Percentiles rank a stretch among this genome's conserved stretches.
Conservation (phyloP, 805 yeast genomes). For the Blastobotrys peoriensis region DNA sequence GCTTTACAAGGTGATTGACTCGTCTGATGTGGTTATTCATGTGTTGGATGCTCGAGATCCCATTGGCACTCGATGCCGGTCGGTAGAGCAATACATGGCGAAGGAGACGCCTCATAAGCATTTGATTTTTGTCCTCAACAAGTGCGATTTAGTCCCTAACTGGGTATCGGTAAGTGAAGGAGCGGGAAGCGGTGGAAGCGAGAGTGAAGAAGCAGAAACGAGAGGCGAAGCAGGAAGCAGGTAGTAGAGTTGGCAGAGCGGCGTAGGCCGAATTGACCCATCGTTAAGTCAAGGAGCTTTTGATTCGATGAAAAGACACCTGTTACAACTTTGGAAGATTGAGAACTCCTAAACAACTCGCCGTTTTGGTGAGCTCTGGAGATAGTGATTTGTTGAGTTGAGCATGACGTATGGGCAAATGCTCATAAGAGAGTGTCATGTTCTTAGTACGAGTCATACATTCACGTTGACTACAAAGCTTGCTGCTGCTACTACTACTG, state of each 20-base stretch:
- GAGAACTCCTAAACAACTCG: slow-evolving; percentile 56
- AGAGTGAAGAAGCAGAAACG: too few species aligned
- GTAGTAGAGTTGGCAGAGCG: too few species aligned
- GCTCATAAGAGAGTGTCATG: too few species aligned
- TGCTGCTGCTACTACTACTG: too few species aligned
- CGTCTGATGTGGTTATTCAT: slow-evolving; percentile 94
- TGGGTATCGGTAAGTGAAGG: slow-evolving; percentile 94
- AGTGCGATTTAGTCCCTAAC: slow-evolving; percentile 97
- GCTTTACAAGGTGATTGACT: slow-evolving; percentile 91
- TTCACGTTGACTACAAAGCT: slow-evolving; percentile 15
- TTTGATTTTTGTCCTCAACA: slow-evolving; percentile 86
- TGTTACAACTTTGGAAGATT: slow-evolving; percentile 97
- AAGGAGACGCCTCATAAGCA: slow-evolving; percentile 97
- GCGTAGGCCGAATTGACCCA: too few species aligned
- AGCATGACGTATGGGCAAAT: too few species aligned
- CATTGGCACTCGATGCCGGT: slow-evolving; percentile 86
- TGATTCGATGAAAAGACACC: slow-evolving; percentile 54
- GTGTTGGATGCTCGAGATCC: slow-evolving; percentile 98
- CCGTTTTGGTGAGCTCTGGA: too few species aligned
- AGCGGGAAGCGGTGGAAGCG: too few species aligned
- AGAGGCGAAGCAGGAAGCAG: too few species aligned
- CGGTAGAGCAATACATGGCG: slow-evolving; percentile 86
- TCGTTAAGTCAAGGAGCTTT: slow-evolving; percentile 49
- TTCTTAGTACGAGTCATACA: slow-evolving; percentile 93
- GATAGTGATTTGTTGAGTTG: slow-evolving; percentile 89